These are phyloP conservation scores for Venturiaceae sp. DNA, from an alignment of 2,329 filamentous ascomycete genomes.

Conservation along the genomic window DNA sequence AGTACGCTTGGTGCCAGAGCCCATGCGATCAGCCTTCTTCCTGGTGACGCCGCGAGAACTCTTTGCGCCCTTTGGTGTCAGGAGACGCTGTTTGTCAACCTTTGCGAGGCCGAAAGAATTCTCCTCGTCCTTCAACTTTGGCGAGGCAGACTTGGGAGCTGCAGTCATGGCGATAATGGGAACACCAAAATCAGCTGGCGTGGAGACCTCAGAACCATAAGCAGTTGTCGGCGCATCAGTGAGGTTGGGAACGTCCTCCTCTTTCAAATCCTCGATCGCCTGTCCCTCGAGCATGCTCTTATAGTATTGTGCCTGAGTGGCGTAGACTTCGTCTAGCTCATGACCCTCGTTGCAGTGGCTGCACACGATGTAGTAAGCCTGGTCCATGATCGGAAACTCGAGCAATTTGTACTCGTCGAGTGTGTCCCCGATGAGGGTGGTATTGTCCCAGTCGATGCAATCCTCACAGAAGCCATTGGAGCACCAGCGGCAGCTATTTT, in stretches of 20 bases:
- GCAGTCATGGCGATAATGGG: background rate
- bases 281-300: background rate
- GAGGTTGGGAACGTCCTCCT: background rate
- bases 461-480: constrained; percentile 48
- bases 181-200: background rate
- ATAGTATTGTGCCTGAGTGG: background rate
- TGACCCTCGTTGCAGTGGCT: constrained; percentile 24
- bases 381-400: constrained; percentile 28
- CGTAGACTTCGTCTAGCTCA: background rate
- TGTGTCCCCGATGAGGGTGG: constrained; percentile 40
- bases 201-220: background rate
- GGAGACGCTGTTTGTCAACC: background rate
- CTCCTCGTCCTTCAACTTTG: background rate
- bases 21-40: background rate
- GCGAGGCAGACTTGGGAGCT: no score
- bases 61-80: background rate
- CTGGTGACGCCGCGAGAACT: no score
- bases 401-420: constrained; percentile 44
- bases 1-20: background rate
- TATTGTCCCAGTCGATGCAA: constrained; percentile 44
- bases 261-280: background rate
- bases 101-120: background rate
- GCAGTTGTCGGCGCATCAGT: background rate
- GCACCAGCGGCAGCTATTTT: constrained; percentile 41
- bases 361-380: constrained; percentile 46